Percentiles rank a stretch among this genome's conserved stretches.
These are phyloP conservation scores for Tetrapisispora taiwanensis DNA, from an alignment of 805 yeast genomes.

Conservation along the genomic window DNA sequence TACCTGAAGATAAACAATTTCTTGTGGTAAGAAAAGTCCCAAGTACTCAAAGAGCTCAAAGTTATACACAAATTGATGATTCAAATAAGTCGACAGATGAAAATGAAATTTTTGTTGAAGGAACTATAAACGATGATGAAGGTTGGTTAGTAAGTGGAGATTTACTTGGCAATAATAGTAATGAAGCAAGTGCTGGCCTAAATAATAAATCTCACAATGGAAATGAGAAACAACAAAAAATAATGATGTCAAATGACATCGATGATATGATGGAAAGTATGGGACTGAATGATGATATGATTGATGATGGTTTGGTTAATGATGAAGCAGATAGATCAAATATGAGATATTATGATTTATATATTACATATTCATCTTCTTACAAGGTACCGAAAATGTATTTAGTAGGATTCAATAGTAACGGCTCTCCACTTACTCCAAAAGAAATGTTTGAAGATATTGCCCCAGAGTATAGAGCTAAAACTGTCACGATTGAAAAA, in stretches of 20 bases:
- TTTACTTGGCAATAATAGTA: not conserved
- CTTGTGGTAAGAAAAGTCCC: slow-evolving; percentile 87
- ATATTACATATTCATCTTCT: slow-evolving; percentile 86
- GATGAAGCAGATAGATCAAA: slow-evolving; percentile 31
- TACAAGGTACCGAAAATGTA: slow-evolving; percentile 94
- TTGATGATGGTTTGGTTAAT: slow-evolving; percentile 35
- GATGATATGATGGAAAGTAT: slow-evolving; percentile 21
- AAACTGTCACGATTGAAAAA: slow-evolving; percentile 91
- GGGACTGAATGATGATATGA: slow-evolving; percentile 22
- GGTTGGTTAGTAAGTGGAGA: slow-evolving; percentile 43
- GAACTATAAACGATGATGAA: slow-evolving; percentile 32
- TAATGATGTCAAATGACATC: slow-evolving; percentile 7
- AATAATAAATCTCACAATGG: too few relatives aligned
- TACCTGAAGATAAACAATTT: slow-evolving; percentile 81
- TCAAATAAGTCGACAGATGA: slow-evolving; percentile 20
- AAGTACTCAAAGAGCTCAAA: slow-evolving; percentile 59
- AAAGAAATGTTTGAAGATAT: slow-evolving; percentile 92
- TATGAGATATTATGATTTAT: slow-evolving; percentile 73
- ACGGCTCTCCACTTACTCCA: slow-evolving; percentile 81
- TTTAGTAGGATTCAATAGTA: slow-evolving; percentile 71
- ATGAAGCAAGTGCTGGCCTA: not conserved
- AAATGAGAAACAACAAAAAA: not conserved
- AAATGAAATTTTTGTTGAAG: not conserved
- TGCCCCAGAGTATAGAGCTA: slow-evolving; percentile 80
- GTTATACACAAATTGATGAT: slow-evolving; percentile 35